Evolutionary conservation across 495 filamentous ascomycete genomes (phyloP), one percentile per base, ranked within the genome.

Genomic region (Xylaria curta): DNA sequence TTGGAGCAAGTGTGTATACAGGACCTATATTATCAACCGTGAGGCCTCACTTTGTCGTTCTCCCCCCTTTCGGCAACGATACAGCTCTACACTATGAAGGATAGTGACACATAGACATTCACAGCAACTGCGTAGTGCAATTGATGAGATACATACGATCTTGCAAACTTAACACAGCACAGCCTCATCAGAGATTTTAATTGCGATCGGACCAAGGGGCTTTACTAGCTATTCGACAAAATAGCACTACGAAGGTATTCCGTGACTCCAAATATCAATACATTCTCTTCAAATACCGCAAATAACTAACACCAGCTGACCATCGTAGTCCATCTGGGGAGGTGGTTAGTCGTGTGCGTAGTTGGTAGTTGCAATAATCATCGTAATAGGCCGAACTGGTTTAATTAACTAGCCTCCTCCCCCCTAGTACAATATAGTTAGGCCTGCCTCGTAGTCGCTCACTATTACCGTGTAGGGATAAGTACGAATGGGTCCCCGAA

Each of bases 381-480:
- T 63, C 2, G 13, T 44, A 63, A 40, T 42, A 61, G 60, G 38
- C 60, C 60, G 60, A 28, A 28, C n/a, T 42, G 56, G 33, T 67
- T 67, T 56, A 56, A 67, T 67, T 67, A 42, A 5, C 46, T 67
- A 54, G 64, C 47, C 47, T 67, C 26, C 28, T 8, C 36, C 36
- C 28, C 44, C 24, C 62, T 47, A 64, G 61, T 66, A 49, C 28
- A 66, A 66, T 13, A n/a, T 66, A 62, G 59, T 44, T 66, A 62
- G 59, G 28, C 28, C 1, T 31, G 63, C 44, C 63, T 51, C 36
- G 44, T 21, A 28, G 17, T 40, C n/a, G 6, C 26, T 44, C 1
- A 4, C 26, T 44, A 5, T 56, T 40, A 49, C 49, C 49, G 19
- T 21, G 33, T 42, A 26, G 65, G 65, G 65, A 56, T 67, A 56